Conservation (phyloP, 306 rosid genomes). For the Carpinus fangiana region DNA sequence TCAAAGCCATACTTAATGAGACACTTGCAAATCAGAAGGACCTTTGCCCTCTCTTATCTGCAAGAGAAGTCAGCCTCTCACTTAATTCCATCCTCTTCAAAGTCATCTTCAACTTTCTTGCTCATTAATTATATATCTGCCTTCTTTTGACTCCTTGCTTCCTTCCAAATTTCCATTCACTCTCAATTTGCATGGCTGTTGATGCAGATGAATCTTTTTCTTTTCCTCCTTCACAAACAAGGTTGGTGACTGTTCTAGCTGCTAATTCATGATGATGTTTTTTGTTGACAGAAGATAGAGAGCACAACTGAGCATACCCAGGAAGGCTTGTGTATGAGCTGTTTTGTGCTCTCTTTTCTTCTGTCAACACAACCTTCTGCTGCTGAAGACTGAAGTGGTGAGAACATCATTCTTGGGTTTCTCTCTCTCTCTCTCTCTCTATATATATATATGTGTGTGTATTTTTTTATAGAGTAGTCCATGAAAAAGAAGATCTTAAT, state of each 20-base stretch:
- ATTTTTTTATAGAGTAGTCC: too few species aligned
- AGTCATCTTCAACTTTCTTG: background rate
- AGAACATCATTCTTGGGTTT: background rate
- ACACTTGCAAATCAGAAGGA: conserved; percentile 3
- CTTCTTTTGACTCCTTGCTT: background rate
- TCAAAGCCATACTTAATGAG: background rate
- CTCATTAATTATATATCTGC: too few species aligned
- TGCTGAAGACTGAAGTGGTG: background rate
- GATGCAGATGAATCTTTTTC: background rate
- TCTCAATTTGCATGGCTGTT: background rate
- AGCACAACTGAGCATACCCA: conserved; percentile 52
- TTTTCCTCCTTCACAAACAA: background rate
- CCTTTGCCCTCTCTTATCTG: conserved; percentile 9
- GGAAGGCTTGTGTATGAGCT: conserved; percentile 40
- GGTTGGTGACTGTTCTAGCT: background rate
- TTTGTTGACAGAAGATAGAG: conserved; percentile 63
- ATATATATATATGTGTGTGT: background rate
- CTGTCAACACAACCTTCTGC: conserved; percentile 35
- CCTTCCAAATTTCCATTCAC: background rate
- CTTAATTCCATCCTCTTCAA: background rate
- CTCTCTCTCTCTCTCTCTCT: background rate
- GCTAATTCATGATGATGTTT: background rate
- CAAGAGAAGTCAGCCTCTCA: background rate
- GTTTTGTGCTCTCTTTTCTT: conserved; percentile 56
- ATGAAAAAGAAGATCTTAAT: too few species aligned